A percentile compares a stretch with the other conserved stretches of the same genome.
Conservation (phyloP, 805 yeast genomes). For the Starmera caribaea region DNA sequence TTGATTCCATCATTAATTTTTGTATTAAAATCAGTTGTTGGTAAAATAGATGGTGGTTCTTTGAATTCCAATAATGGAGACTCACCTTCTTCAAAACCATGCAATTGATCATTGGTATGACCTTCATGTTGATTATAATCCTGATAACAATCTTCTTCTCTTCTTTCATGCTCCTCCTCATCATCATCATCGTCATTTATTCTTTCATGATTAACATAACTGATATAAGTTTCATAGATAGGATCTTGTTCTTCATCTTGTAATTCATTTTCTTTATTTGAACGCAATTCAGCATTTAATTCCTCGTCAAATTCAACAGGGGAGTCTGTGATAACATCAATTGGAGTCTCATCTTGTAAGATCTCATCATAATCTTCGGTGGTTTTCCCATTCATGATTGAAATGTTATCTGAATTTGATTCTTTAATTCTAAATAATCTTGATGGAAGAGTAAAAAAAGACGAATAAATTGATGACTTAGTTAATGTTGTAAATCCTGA, state of each 20-base stretch:
- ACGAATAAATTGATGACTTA: background rate
- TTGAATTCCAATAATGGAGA: too few species aligned
- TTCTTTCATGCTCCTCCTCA: background rate
- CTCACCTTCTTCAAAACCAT: too few species aligned
- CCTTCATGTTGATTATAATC: background rate
- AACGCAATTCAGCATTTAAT: background rate
- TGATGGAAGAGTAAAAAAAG: background rate
- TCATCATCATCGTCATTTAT: background rate
- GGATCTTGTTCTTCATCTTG: constrained; percentile 4
- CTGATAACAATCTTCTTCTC: background rate
- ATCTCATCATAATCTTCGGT: background rate
- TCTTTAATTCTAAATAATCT: background rate
- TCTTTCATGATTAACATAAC: constrained; percentile 2
- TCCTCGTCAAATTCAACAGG: background rate
- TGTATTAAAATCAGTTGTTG: too few species aligned
- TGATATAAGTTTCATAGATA: constrained; percentile 6
- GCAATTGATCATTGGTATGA: too few species aligned
- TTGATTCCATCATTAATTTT: too few species aligned
- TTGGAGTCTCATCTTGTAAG: background rate
- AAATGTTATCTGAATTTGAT: background rate
- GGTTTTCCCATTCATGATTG: background rate
- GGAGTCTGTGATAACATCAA: constrained; percentile 1
- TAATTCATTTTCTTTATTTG: background rate
- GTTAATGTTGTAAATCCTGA: too few species aligned
- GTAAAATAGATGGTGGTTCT: too few species aligned